Conservation (phyloP, 2,329 filamentous ascomycete genomes). For the Paraconiothyrium sp. region DNA sequence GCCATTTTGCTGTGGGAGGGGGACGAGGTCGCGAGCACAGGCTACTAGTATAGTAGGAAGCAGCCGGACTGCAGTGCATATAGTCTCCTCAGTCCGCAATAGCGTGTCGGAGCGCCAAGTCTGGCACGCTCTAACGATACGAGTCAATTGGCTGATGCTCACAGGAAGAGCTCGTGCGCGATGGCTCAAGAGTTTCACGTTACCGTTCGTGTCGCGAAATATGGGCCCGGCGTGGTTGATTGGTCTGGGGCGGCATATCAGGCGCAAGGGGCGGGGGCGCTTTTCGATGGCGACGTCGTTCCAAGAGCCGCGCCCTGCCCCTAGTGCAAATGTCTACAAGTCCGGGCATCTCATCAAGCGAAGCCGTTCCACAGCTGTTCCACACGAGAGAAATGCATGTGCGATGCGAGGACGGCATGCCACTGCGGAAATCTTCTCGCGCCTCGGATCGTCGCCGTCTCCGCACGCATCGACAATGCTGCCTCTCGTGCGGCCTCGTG, state of each 20-base stretch:
- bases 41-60: not conserved
- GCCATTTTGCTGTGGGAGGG: not conserved
- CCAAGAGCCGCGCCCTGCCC: too few species aligned
- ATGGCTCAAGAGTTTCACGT: constrained; percentile 10
- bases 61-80: constrained; percentile 8
- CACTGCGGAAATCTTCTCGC: too few species aligned
- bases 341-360: not conserved
- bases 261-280: not conserved
- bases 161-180: not conserved
- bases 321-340: not conserved
- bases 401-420: too few species aligned
- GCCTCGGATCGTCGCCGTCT: not conserved
- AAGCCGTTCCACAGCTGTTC: not conserved
- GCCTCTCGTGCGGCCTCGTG: not conserved
- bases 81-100: constrained; percentile 1
- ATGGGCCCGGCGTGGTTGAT: not conserved
- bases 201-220: constrained; percentile 1
- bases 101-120: constrained; percentile 1
- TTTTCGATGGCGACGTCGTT: too few species aligned
- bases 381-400: not conserved
- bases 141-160: not conserved
- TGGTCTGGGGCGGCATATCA: not conserved
- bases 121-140: not conserved
- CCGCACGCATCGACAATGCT: not conserved
- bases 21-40: not conserved